These are phyloP conservation scores for Cystofilobasidium bisporidii DNA, from an alignment of 768 basidiomycete genomes.

Conservation along the genomic window DNA sequence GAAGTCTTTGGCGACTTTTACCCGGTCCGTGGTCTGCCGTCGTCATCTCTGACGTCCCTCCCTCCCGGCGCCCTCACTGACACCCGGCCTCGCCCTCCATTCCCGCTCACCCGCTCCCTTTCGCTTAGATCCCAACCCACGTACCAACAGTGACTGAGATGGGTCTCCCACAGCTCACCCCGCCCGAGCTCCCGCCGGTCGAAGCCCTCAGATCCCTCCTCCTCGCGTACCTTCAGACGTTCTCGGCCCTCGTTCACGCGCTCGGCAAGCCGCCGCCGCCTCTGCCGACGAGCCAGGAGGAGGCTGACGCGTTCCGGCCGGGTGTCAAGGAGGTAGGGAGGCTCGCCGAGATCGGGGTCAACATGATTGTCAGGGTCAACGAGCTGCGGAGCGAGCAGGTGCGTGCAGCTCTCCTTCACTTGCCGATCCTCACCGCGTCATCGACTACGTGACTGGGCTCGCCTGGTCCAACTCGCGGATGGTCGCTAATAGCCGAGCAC, in stretches of 20 bases:
- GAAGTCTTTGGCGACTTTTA: conserved; percentile 78
- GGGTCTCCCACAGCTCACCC: conserved; percentile 53
- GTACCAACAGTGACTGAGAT: conserved; percentile 6
- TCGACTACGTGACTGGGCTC: background rate
- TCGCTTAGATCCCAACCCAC: conserved; percentile 13
- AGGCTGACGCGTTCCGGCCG: conserved; percentile 41
- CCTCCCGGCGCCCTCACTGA: too few relatives aligned
- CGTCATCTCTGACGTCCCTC: too few relatives aligned
- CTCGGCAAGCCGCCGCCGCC: conserved; percentile 58
- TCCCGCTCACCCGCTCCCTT: background rate
- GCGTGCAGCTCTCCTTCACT: background rate
- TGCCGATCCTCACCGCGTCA: too few relatives aligned
- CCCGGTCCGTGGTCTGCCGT: conserved; percentile 55
- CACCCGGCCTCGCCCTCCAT: background rate
- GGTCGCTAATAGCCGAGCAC: background rate
- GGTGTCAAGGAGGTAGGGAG: conserved; percentile 47
- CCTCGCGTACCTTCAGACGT: conserved; percentile 55
- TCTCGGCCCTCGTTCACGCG: conserved; percentile 51
- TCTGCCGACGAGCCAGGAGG: conserved; percentile 42
- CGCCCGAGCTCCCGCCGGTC: conserved; percentile 57
- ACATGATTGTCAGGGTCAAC: conserved; percentile 82
- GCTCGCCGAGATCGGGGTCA: conserved; percentile 70
- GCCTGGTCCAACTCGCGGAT: background rate
- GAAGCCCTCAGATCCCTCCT: conserved; percentile 52
- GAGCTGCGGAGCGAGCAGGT: conserved; percentile 83